A percentile compares a stretch with the other conserved stretches of the same genome.
These are phyloP conservation scores for Penicillium sp. DNA, from an alignment of 2,329 filamentous ascomycete genomes.

Conservation along the genomic window DNA sequence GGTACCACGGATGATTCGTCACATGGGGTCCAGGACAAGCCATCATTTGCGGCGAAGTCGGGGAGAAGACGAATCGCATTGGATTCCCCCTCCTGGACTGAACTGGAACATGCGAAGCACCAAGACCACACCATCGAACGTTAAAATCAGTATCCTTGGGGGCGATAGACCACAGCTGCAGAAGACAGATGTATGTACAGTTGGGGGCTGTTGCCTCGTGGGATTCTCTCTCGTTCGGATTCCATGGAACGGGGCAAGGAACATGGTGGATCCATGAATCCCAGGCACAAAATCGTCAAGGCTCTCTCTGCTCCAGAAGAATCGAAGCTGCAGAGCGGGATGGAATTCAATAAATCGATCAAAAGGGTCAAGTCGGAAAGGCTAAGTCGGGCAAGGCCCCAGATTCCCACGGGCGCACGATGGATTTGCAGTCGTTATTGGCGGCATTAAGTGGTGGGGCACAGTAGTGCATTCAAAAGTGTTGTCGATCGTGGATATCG, in stretches of 20 bases:
- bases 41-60: no score
- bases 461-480: background rate
- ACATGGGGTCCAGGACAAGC: background rate
- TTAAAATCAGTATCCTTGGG: background rate
- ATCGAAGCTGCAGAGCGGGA: conserved; percentile 4
- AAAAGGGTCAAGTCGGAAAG: conserved; percentile 10
- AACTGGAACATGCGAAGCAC: background rate
- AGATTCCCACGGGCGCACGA: background rate
- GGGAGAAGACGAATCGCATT: no score
- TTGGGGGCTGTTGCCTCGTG: background rate
- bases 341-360: conserved; percentile 12
- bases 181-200: background rate
- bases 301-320: background rate
- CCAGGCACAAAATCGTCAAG: background rate
- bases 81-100: no score
- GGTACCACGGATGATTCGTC: conserved; percentile 2
- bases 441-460: background rate
- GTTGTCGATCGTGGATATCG: conserved; percentile 6
- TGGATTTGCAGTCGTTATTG: background rate
- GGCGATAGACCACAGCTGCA: background rate
- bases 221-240: background rate
- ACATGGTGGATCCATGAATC: no score
- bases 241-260: conserved; percentile 1
- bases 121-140: background rate
- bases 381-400: conserved; percentile 6